Evolutionary conservation across 2,329 filamentous ascomycete genomes (phyloP).

Genomic region (Ceratocystis diversiconidia): DNA sequence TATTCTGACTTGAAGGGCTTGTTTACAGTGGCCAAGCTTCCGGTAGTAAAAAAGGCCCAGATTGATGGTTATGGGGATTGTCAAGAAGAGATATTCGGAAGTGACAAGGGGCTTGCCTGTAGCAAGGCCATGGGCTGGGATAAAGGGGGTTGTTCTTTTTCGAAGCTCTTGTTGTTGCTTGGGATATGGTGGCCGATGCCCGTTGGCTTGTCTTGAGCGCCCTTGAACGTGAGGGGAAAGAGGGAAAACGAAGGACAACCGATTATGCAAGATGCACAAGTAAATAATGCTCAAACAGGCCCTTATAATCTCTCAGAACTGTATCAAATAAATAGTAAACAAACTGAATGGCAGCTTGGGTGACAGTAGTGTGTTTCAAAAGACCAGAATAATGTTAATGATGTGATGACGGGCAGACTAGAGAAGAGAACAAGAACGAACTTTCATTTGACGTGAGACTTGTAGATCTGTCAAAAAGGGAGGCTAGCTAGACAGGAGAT

Average conservation of each 20-base stretch:
- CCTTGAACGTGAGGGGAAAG: neutral
- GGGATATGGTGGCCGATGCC: neutral
- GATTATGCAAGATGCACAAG: neutral
- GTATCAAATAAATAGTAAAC: neutral
- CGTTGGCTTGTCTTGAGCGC: neutral
- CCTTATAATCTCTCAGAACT: neutral
- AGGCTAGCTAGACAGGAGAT: no score
- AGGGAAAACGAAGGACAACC: neutral
- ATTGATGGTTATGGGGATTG: neutral
- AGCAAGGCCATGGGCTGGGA: neutral
- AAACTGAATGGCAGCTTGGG: neutral
- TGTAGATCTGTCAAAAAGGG: neutral
- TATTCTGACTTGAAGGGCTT: neutral
- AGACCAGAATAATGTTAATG: neutral
- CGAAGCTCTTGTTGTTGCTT: neutral
- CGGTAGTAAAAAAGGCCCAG: neutral
- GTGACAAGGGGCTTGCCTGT: neutral
- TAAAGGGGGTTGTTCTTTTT: neutral
- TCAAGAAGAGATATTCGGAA: neutral
- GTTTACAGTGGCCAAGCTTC: neutral
- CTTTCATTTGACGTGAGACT: neutral
- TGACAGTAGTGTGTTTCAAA: constrained; percentile 7
- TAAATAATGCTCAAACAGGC: neutral
- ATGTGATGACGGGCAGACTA: neutral
- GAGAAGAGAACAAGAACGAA: neutral